Conservation (phyloP, 768 basidiomycete species). For the Agaricus bisporus region DNA sequence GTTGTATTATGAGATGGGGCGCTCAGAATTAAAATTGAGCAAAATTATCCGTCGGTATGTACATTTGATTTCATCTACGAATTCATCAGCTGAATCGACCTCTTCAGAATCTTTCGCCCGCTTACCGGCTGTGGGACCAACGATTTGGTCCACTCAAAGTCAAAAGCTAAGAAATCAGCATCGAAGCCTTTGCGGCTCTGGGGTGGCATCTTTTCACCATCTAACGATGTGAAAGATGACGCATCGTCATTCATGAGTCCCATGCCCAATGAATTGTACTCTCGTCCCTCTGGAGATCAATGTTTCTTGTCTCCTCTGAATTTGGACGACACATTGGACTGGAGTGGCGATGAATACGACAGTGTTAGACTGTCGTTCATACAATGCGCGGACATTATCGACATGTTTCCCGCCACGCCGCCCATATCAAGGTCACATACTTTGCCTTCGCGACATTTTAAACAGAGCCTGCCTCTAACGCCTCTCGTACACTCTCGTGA, state of each 20-base stretch:
- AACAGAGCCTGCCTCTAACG: background rate
- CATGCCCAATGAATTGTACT: conserved; percentile 4
- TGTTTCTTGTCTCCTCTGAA: background rate
- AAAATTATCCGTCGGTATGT: conserved; percentile 2
- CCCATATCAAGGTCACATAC: background rate
- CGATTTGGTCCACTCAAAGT: background rate
- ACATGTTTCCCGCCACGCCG: background rate
- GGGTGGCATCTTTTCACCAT: background rate
- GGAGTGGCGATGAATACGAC: background rate
- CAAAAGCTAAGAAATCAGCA: background rate
- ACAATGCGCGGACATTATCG: background rate
- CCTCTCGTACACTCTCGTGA: background rate
- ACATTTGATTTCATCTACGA: background rate
- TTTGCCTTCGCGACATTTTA: background rate
- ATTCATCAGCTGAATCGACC: background rate
- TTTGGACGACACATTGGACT: background rate
- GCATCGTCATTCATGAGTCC: conserved; percentile 9
- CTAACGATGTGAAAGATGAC: background rate
- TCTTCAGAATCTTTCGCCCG: conserved; percentile 1
- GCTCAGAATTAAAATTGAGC: background rate
- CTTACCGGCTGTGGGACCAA: background rate
- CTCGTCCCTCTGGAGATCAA: background rate
- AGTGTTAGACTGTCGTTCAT: conserved; percentile 1
- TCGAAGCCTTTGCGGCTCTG: background rate
- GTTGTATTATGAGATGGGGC: background rate